Evolutionary conservation across 1,139 yeast genomes (phyloP), one percentile per base, ranked within the genome.

Genomic region (Geotrichum klebahnii): DNA sequence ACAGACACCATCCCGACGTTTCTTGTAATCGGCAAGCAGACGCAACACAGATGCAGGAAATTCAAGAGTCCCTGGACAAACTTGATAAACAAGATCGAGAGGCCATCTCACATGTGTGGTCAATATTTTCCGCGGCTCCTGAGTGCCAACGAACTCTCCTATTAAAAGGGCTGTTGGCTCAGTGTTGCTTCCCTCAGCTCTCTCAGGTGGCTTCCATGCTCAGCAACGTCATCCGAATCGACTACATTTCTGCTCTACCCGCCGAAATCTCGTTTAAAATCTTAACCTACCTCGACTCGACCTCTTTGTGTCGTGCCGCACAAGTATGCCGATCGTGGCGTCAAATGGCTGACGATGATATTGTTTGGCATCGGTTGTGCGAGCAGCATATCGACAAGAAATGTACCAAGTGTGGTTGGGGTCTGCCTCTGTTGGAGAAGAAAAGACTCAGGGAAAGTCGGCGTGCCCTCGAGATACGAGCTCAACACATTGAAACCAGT

Each of bases 401-500:
- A 67, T 92, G 98, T 69, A 96, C 97, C 40, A 88, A 87, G 65
- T 92, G 98, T 72, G 98, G 98, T 9, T 92, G 98, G 98, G 98
- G 98, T 4, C 74, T 92, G 59, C 98, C 98, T 2, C 71, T 92
- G 55, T 79, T 92, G 79, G 75, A 72, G 55, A 65, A 69, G 53
- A 62, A 67, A 52, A 62, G 71, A 23, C 61, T 70, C 17, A 59
- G 68, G 19, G 64, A 64, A 43, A 56, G 64, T 26, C 65, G 62
- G 50, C 57, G 57, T 33, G 67, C 61, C n/a, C 63, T 67, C 26
- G 62, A 62, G 52, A 47, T 53, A 41, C 60, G 70, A n/a, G n/a
- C n/a, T n/a, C n/a, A n/a, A n/a, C n/a, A n/a, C n/a, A n/a, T n/a
- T n/a, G n/a, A n/a, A n/a, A n/a, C n/a, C n/a, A n/a, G n/a, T n/a